phyloP scores from a whole-genome alignment of 176 grass and related monocot species.

The Oryza meyeriana region DNA sequence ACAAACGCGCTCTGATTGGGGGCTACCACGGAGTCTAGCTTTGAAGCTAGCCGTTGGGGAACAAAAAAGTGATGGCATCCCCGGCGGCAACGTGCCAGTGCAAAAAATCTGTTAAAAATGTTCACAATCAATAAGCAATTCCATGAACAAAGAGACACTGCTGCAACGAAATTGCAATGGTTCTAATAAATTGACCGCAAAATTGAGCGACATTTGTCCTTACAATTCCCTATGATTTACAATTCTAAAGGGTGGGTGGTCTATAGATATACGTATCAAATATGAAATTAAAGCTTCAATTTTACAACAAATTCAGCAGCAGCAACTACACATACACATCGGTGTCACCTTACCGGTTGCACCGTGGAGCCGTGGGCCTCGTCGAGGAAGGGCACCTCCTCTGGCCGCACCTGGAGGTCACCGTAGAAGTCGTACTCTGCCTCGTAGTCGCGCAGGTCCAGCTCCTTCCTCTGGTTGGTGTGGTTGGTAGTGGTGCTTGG shows the following conservation, averaged over 20 bases:
- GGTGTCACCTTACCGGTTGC: conserved; percentile 13
- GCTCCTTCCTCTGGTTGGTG: conserved; percentile 65
- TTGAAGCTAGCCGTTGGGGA: too few species aligned
- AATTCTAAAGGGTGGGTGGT: background rate
- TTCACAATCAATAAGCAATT: background rate
- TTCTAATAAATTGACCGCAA: background rate
- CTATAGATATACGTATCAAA: too few species aligned
- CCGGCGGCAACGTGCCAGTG: too few species aligned
- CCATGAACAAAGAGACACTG: background rate
- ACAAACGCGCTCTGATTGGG: too few species aligned
- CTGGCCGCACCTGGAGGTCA: conserved; percentile 53
- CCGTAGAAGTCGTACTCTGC: conserved; percentile 83
- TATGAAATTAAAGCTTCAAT: background rate
- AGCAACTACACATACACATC: background rate
- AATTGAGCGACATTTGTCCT: background rate
- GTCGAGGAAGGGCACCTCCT: conserved; percentile 57
- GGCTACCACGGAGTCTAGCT: too few species aligned
- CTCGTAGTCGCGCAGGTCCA: conserved; percentile 74
- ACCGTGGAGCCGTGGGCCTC: conserved; percentile 17
- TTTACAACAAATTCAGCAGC: background rate
- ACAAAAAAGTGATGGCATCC: too few species aligned
- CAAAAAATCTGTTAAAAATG: background rate
- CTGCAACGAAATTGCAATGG: background rate
- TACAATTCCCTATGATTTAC: conserved; percentile 9
- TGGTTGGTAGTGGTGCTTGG: conserved; percentile 86